Evolutionary conservation across 352 stramenopile genomes (phyloP), one percentile per base, ranked within the genome.

Genomic region (Globisporangium rhizosaccharum): DNA sequence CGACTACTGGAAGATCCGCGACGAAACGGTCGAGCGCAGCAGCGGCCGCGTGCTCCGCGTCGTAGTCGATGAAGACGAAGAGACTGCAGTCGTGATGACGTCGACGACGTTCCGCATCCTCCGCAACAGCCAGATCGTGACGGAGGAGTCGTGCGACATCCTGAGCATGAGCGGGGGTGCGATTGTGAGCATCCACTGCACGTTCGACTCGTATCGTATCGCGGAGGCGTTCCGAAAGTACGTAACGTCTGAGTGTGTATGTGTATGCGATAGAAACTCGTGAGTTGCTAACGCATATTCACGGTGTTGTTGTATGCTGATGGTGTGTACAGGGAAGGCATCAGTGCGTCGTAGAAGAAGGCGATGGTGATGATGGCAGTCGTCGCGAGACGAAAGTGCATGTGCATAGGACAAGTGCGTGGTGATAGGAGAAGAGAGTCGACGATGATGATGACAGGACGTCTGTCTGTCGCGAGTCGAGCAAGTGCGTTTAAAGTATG

Each of bases 1-100:
- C 52, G 83, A 94, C 62, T 94, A 92, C 62, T 94, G 81, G 81
- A 92, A 92, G 75, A 87, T 88, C 41, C 85, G 85, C 28, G 85
- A 94, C 63, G 85, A 94, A 67, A 94, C 85, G 28, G 63, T 92
- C 39, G 85, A 94, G 68, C 81, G 82, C 42, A 90, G 82, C 61
- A 80, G 72, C n/a, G 85, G 85, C 23, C 85, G 85, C 12, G 83
- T 94, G 52, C 68, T 94, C 25, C 85, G 85, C 51, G 77, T 94
- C 48, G 72, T 94, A 10, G 79, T 92, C 15, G 85, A 94, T 50
- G 85, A 92, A 61, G 83, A 92, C 62, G 85, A 94, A 53, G 80
- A 87, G 59, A 94, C 83, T 2, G 83, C 80, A n/a, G 85, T 93
- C 44, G 85, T 94, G 44, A 90, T 94, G 83, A 93, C 85, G 17